A percentile compares a stretch with the other conserved stretches of the same genome.
These are phyloP conservation scores for Rhodomyrtus tomentosa DNA, from an alignment of 345 rosid species.

Conservation along the genomic window DNA sequence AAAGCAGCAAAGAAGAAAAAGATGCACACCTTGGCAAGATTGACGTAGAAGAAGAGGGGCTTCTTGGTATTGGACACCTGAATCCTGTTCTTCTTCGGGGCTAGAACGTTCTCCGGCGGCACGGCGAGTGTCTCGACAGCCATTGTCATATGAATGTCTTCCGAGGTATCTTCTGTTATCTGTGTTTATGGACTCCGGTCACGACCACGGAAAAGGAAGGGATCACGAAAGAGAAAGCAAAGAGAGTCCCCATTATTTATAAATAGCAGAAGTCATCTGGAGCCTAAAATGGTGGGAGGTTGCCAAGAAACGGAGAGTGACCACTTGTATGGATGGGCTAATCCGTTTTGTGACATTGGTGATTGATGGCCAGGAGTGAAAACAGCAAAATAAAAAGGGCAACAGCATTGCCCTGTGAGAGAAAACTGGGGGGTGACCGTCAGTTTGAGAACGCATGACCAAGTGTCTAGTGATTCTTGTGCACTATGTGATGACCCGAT, in stretches of 20 bases:
- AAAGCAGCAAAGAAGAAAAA: not conserved
- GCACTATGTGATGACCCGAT: not conserved
- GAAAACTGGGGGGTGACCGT: not conserved
- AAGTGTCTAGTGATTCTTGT: not conserved
- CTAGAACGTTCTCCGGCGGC: not conserved
- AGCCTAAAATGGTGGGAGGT: not conserved
- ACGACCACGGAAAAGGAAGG: not conserved
- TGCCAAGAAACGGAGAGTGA: not conserved
- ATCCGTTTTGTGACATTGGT: not conserved
- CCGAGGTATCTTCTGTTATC: not conserved
- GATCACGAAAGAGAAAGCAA: not conserved
- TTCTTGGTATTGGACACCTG: slow-evolving; percentile 18
- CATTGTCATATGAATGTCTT: not conserved
- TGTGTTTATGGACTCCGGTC: not conserved
- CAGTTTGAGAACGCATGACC: not conserved
- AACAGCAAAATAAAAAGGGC: not conserved
- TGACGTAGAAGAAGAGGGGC: slow-evolving; percentile 15
- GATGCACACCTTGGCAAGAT: slow-evolving; percentile 7
- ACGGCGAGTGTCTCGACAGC: not conserved
- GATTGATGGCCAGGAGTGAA: not conserved
- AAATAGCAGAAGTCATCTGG: not conserved
- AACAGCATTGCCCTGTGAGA: not conserved
- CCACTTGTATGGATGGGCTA: not conserved
- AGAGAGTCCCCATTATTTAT: not conserved
- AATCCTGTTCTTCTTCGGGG: slow-evolving; percentile 13